phyloP scores from a whole-genome alignment of 2,329 filamentous ascomycete species.

The Microdochium bolleyi region DNA sequence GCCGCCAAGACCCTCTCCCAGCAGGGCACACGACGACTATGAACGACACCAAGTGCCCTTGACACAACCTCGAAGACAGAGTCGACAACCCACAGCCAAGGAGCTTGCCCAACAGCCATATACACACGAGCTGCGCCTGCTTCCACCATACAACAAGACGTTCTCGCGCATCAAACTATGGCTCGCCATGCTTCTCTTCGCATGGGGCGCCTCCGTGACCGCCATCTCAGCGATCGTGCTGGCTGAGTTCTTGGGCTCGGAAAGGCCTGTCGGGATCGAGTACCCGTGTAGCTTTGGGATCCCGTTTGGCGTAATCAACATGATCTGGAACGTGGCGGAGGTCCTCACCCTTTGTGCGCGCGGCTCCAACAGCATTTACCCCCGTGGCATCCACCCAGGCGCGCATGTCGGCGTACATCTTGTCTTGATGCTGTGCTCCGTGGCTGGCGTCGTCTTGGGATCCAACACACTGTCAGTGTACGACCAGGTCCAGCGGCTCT shows the following conservation, averaged over 20 bases:
- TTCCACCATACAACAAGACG: not conserved
- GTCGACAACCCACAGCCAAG: not conserved
- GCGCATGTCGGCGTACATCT: slow-evolving; percentile 20
- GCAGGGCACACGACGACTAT: not conserved
- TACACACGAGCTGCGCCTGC: not conserved
- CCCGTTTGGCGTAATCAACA: slow-evolving; percentile 12
- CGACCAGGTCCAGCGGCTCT: not conserved
- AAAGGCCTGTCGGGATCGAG: not conserved
- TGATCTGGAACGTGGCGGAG: slow-evolving; percentile 19
- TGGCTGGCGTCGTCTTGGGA: slow-evolving; percentile 12
- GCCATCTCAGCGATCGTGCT: not conserved
- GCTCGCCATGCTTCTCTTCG: not conserved
- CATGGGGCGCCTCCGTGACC: not conserved
- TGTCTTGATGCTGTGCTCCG: slow-evolving; percentile 15
- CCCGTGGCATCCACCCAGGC: slow-evolving; percentile 20
- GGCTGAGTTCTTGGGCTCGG: not conserved
- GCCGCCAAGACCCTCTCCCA: not conserved
- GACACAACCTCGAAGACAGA: not conserved
- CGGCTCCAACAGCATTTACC: not conserved
- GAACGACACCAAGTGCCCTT: not conserved
- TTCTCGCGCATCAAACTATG: not conserved
- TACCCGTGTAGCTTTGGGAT: not conserved
- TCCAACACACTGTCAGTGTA: slow-evolving; percentile 1
- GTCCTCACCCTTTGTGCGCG: slow-evolving; percentile 15
- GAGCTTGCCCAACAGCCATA: not conserved